phyloP scores from a whole-genome alignment of 495 filamentous ascomycete species.

The Terfezia boudieri region DNA sequence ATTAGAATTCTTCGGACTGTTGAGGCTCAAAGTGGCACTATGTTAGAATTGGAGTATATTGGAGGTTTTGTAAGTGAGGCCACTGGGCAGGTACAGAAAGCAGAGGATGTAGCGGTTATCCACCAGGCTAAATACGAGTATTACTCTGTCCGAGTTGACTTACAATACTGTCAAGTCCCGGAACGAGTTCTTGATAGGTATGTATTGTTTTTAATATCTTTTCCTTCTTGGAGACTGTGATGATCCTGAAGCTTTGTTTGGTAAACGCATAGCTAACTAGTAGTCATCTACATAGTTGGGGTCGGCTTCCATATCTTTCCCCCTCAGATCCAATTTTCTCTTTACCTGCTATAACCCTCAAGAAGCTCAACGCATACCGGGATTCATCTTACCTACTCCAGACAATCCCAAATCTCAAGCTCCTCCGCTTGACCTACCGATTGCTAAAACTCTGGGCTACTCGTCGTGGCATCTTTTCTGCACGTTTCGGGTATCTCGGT shows the following conservation, averaged over 20 bases:
- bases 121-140: neutral
- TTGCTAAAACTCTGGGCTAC: constrained; percentile 33
- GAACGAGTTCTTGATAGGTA: constrained; percentile 17
- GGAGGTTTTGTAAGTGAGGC: constrained; percentile 1
- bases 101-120: neutral
- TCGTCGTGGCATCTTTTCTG: constrained; percentile 31
- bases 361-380: constrained; percentile 32
- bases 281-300: constrained; percentile 17
- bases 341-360: constrained; percentile 26
- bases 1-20: constrained; percentile 31
- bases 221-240: constrained; percentile 11
- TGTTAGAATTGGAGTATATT: constrained; percentile 30
- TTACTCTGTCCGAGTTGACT: constrained; percentile 26
- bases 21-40: constrained; percentile 26
- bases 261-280: neutral
- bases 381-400: constrained; percentile 31
- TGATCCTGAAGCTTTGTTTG: neutral
- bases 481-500: constrained; percentile 34
- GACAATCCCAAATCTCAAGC: constrained; percentile 28
- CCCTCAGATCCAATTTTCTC: constrained; percentile 26
- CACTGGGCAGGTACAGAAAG: no score
- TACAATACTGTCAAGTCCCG: constrained; percentile 36
- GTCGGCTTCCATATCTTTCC: constrained; percentile 11
- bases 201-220: neutral
- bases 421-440: constrained; percentile 30